Evolutionary conservation across 2,329 filamentous ascomycete species (phyloP).

Genomic region (Metarhizium anisopliae): DNA sequence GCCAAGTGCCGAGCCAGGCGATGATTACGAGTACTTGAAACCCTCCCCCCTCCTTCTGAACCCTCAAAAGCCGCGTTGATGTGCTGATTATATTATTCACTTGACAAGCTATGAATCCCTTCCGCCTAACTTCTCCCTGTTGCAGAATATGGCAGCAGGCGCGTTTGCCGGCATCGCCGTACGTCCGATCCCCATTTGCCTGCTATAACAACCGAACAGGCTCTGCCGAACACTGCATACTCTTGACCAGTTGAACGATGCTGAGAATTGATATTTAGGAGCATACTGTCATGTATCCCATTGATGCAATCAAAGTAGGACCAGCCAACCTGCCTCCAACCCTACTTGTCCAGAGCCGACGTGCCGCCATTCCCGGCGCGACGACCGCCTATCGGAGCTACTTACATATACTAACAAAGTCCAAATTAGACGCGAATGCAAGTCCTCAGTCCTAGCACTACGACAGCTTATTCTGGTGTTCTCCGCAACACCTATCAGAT

Average conservation of each 20-base stretch:
- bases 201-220: neutral
- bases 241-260: neutral
- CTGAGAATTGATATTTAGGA: conserved; percentile 48
- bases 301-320: conserved; percentile 90
- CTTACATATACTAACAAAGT: conserved; percentile 10
- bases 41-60: neutral
- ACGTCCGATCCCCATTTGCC: conserved; percentile 25
- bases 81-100: neutral
- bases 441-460: conserved; percentile 75
- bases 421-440: conserved; percentile 83
- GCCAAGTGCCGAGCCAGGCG: conserved; percentile 53
- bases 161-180: conserved; percentile 95
- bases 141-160: conserved; percentile 91
- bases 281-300: conserved; percentile 98
- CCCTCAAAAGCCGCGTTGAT: neutral
- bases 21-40: conserved; percentile 55
- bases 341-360: neutral
- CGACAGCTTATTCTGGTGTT: conserved; percentile 79
- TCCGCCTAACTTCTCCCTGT: conserved; percentile 85
- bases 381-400: neutral
- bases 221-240: neutral
- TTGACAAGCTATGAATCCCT: conserved; percentile 74
- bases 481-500: conserved; percentile 91
- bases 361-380: neutral
- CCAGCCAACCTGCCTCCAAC: neutral